Base-by-base conservation (phyloP, 768 basidiomycete species). In the Kwoniella sp. region DNA sequence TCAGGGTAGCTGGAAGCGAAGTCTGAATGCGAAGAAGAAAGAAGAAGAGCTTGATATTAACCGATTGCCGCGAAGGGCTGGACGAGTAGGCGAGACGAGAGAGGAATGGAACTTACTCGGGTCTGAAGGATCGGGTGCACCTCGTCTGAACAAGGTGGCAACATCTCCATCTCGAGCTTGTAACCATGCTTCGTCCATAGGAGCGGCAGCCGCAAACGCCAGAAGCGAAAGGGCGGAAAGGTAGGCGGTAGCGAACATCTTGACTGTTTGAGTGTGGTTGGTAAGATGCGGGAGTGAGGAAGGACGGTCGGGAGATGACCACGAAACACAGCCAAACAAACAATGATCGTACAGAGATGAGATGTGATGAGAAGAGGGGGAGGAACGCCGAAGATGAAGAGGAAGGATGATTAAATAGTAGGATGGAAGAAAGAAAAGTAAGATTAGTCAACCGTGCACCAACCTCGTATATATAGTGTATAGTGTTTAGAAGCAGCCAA, bases 1-100 rank as follows among this genome's bases (percentile, higher is more conserved):
- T 69, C 57, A 17, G 91, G 90, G 78, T 85, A 92, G 22, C 82
- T 83, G 13, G 83, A 82, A 4, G 83, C 72, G 88, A 90, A 92
- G 49, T 83, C 90, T 86, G 46, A 21, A n/a, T 30, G 25, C 33
- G 33, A 13, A 6, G 33, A 57, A n/a, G n/a, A n/a, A n/a, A n/a
- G n/a, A n/a, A n/a, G n/a, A n/a, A n/a, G n/a, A n/a, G n/a, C n/a
- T n/a, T n/a, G n/a, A n/a, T n/a, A n/a, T n/a, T n/a, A n/a, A n/a
- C n/a, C n/a, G n/a, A n/a, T n/a, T n/a, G n/a, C n/a, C n/a, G n/a
- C n/a, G n/a, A n/a, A n/a, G n/a, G n/a, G n/a, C n/a, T n/a, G n/a
- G n/a, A n/a, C n/a, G n/a, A n/a, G 10, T 10, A 36, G 22, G 17
- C 22, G 21, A 61, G 36, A 37, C 26, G 15, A 2, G 17, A 54